phyloP scores from a whole-genome alignment of 306 rosid genomes.

The Cajanus cajan region DNA sequence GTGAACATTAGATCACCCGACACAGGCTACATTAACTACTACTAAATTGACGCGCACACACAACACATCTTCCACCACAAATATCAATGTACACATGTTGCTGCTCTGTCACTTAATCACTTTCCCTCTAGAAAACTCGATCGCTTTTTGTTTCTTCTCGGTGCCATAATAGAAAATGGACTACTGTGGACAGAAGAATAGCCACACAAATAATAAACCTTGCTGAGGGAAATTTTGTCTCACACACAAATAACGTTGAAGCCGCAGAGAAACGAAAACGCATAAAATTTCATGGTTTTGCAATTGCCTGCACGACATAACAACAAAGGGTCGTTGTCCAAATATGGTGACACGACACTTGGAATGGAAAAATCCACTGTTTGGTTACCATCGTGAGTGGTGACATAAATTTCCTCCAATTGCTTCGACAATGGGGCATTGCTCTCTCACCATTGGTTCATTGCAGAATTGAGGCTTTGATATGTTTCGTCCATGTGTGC shows the following conservation, averaged over 20 bases:
- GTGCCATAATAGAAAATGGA: not conserved
- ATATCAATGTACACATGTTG: not conserved
- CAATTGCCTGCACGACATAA: not conserved
- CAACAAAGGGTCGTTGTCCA: not conserved
- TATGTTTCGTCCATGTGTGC: not conserved
- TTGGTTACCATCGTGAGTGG: not conserved
- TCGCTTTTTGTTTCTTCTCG: not conserved
- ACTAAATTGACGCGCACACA: not conserved
- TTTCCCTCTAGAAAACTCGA: not conserved
- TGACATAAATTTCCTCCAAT: not conserved
- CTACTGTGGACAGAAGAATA: not conserved
- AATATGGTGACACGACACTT: not conserved
- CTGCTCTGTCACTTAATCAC: not conserved
- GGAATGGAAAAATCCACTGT: not conserved
- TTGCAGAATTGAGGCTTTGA: not conserved
- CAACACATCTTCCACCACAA: not conserved
- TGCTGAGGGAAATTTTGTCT: not conserved
- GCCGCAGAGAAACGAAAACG: not conserved
- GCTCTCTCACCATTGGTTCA: not conserved
- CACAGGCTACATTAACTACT: not conserved
- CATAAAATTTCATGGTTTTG: slow-evolving; percentile 8
- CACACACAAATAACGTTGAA: not conserved
- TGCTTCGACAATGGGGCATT: not conserved
- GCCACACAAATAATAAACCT: not conserved
- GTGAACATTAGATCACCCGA: not conserved